phyloP scores from a whole-genome alignment of 2,329 filamentous ascomycete species.

The Ophiognomonia clavigignenti-juglandacearum region DNA sequence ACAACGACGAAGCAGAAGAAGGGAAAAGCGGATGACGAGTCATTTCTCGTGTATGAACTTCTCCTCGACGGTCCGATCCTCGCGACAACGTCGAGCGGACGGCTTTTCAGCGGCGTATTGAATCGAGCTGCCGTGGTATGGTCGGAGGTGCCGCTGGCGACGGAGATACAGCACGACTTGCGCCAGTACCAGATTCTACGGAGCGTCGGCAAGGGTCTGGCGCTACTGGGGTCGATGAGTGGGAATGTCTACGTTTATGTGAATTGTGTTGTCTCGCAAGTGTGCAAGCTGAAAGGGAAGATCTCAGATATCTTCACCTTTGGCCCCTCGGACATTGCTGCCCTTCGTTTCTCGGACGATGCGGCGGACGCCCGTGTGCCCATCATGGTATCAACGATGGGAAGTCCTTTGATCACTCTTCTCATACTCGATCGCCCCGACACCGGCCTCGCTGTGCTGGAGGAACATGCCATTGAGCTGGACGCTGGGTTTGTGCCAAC shows the following conservation, averaged over 20 bases:
- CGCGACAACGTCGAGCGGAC: slow-evolving; percentile 55
- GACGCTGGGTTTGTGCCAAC: slow-evolving; percentile 47
- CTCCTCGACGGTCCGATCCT: slow-evolving; percentile 47
- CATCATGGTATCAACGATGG: slow-evolving; percentile 42
- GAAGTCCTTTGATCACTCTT: slow-evolving; percentile 36
- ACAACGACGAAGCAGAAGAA: background rate
- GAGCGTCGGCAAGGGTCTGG: slow-evolving; percentile 31
- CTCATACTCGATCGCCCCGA: slow-evolving; percentile 32
- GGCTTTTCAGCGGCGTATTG: slow-evolving; percentile 45
- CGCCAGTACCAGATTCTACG: slow-evolving; percentile 44
- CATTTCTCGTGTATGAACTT: slow-evolving; percentile 52
- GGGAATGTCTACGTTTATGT: slow-evolving; percentile 44
- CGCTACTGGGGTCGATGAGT: slow-evolving; percentile 43
- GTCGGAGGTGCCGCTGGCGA: slow-evolving; percentile 35
- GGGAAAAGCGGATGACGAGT: background rate
- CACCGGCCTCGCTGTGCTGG: slow-evolving; percentile 23
- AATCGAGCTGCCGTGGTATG: slow-evolving; percentile 29
- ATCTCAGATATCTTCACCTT: slow-evolving; percentile 47
- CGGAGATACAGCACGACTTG: slow-evolving; percentile 32
- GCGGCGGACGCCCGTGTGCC: slow-evolving; percentile 7
- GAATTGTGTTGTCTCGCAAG: slow-evolving; percentile 25
- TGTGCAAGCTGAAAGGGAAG: slow-evolving; percentile 40
- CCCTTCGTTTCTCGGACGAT: background rate
- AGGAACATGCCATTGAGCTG: slow-evolving; percentile 29
- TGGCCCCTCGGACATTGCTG: slow-evolving; percentile 8